Conservation (phyloP, 2,329 filamentous ascomycete genomes). For the Colletotrichum incanum region DNA sequence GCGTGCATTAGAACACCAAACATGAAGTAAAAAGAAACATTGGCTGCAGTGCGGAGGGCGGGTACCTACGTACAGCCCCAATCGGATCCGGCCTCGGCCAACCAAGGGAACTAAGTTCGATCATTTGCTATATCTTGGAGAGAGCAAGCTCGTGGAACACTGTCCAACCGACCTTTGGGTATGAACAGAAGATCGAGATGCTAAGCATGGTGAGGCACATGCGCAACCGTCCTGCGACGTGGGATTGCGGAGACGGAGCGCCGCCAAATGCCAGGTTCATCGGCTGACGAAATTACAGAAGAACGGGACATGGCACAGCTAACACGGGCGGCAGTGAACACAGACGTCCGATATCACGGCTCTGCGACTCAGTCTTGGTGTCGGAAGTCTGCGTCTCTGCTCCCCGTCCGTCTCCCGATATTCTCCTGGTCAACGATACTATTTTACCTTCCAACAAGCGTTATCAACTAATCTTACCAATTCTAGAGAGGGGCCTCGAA, state of each 20-base stretch:
- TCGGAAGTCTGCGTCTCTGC: conserved; percentile 1
- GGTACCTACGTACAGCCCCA: conserved; percentile 9
- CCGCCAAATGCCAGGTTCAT: conserved; percentile 21
- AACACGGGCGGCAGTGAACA: conserved; percentile 15
- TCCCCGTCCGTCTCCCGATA: neutral
- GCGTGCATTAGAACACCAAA: conserved; percentile 10
- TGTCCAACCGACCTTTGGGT: neutral
- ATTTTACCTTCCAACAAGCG: neutral
- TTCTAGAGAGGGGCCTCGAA: conserved; percentile 9
- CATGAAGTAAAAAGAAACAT: conserved; percentile 19
- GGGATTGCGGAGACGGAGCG: conserved; percentile 25
- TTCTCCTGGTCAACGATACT: neutral
- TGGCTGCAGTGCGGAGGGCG: conserved; percentile 18
- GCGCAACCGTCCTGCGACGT: conserved; percentile 36
- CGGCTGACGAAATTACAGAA: conserved; percentile 22
- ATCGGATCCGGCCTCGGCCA: conserved; percentile 1
- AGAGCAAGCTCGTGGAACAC: conserved; percentile 1
- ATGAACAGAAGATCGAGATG: conserved; percentile 2
- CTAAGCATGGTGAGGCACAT: conserved; percentile 36
- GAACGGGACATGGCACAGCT: conserved; percentile 13
- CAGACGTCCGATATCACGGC: conserved; percentile 10
- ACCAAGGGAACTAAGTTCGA: conserved; percentile 24
- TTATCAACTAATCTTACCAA: neutral
- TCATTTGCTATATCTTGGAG: neutral
- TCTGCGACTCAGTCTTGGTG: conserved; percentile 19